Percentiles rank a stretch among this genome's conserved stretches.
Evolutionary conservation across 768 basidiomycete genomes (phyloP).

Genomic region (Boletus rubroflammeus): DNA sequence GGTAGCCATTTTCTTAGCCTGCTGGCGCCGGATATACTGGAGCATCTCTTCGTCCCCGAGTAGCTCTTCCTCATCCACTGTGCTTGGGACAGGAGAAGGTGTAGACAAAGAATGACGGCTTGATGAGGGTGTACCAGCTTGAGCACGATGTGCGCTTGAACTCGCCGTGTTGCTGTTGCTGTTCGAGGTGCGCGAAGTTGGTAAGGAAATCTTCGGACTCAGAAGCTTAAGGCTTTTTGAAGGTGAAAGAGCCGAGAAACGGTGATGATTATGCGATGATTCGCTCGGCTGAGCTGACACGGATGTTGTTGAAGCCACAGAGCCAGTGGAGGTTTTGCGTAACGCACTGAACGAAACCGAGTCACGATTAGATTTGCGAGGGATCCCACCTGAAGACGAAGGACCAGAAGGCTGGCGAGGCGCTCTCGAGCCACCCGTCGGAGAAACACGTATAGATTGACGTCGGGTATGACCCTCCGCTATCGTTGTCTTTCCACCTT

Average conservation of each 20-base stretch:
- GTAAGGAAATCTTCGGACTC: conserved; percentile 69
- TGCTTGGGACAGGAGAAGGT: conserved; percentile 77
- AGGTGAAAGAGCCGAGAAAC: conserved; percentile 81
- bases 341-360: conserved; percentile 74
- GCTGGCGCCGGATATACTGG: conserved; percentile 86
- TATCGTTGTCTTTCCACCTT: conserved; percentile 37
- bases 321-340: conserved; percentile 81
- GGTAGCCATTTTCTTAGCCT: conserved; percentile 79
- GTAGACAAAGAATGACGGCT: conserved; percentile 77
- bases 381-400: conserved; percentile 43
- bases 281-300: conserved; percentile 43
- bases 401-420: conserved; percentile 60
- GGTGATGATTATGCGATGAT: conserved; percentile 46
- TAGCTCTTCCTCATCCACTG: conserved; percentile 80
- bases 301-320: conserved; percentile 65
- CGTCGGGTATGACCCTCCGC: conserved; percentile 43
- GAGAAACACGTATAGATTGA: conserved; percentile 61
- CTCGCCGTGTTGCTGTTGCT: conserved; percentile 33
- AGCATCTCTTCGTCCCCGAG: conserved; percentile 97
- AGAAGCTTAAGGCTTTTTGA: conserved; percentile 81
- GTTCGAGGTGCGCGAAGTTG: conserved; percentile 54
- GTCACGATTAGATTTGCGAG: conserved; percentile 71
- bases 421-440: conserved; percentile 55
- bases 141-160: conserved; percentile 44
- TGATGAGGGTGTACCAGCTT: conserved; percentile 61